Conservation (phyloP, 352 stramenopile genomes). For the Thalassiosira exigua region DNA sequence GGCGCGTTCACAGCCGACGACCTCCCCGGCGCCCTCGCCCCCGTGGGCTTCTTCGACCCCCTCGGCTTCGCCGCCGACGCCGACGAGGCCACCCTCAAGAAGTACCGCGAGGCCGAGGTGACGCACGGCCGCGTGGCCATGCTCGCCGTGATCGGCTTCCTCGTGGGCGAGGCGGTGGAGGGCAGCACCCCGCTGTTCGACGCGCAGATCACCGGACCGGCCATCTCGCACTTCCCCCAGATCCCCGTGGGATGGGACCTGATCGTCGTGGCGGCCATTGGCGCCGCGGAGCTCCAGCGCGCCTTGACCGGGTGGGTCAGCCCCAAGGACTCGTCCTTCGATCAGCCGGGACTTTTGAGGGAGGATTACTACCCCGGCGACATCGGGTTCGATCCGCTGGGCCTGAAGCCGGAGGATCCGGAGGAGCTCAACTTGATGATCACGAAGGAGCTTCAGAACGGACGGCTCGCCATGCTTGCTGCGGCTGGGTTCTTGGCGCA, state of each 20-base stretch:
- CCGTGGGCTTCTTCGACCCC: slow-evolving; percentile 60
- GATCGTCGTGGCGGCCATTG: slow-evolving; percentile 64
- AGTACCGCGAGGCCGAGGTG: slow-evolving; percentile 80
- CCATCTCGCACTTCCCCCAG: slow-evolving; percentile 17
- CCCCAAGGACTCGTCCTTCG: slow-evolving; percentile 53
- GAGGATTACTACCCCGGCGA: slow-evolving; percentile 65
- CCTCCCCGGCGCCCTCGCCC: slow-evolving; percentile 51
- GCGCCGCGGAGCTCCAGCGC: slow-evolving; percentile 60
- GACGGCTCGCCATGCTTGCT: slow-evolving; percentile 76
- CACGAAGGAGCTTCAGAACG: slow-evolving; percentile 52
- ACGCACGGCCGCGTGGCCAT: slow-evolving; percentile 76
- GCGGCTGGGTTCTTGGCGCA: slow-evolving; percentile 73
- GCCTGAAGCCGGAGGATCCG: slow-evolving; percentile 28
- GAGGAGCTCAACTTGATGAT: slow-evolving; percentile 9
- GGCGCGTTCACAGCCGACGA: slow-evolving; percentile 4
- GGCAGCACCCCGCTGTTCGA: slow-evolving; percentile 72
- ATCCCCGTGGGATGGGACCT: slow-evolving; percentile 16
- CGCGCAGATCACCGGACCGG: slow-evolving; percentile 66
- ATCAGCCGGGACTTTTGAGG: slow-evolving; percentile 63
- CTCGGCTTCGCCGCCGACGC: slow-evolving; percentile 46
- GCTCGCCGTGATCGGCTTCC: slow-evolving; percentile 66
- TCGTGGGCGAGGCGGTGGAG: slow-evolving; percentile 70
- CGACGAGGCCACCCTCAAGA: slow-evolving; percentile 59
- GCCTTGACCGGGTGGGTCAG: slow-evolving; percentile 72
- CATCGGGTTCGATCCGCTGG: slow-evolving; percentile 78